Base-by-base conservation (phyloP, 2,329 filamentous ascomycete genomes). In the Ceratocystis harringtonii region DNA sequence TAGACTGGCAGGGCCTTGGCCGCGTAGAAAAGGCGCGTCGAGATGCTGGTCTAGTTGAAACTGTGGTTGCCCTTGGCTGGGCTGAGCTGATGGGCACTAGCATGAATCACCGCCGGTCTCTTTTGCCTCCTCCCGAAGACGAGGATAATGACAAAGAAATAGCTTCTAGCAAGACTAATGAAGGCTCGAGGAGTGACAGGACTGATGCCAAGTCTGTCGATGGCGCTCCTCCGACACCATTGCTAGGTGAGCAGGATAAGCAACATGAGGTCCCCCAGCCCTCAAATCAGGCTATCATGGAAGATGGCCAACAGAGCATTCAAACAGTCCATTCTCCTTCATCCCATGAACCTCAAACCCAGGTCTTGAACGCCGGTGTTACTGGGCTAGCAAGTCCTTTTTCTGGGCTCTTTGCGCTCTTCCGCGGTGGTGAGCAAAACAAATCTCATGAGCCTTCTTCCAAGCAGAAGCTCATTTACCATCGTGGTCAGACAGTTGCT, bases 1-100 rank as follows among this genome's bases (percentile, higher is more conserved):
- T 99, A 1, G 94, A 99, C 73, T 99, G 94, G 94, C 88, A 92
- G 75, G 94, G 94, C 0, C 78, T 99, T 2, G 92, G 88, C 4
- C 87, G 90, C 48, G 94, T 99, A 1, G 91, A 97, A 70, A 99
- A 99, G 75, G 92, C 94, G 10, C 84, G 92, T 25, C 80, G 94
- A 73, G 92, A 95, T 73, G 95, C 92, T 68, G 92, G 92, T 0
- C 78, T 97, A 32, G 89, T 99, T 45, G 92, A 95, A 64, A 96
- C 92, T 0, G 85, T 97, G 69, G 90, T 94, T 36, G 90, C 89
- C 65, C 96, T 92, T 80, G 92, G 94, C 1, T 96, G 92, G 89
- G 89, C 90, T 7, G 94, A 99, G 74, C 77, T 99, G 66, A 96
- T 90, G 0, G 84, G 84, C 19, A 76, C 86, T n/a, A 88, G 84